Evolutionary conservation across 2,329 filamentous ascomycete genomes (phyloP), one percentile per base, ranked within the genome.

Genomic region (Stachybotrys elegans): DNA sequence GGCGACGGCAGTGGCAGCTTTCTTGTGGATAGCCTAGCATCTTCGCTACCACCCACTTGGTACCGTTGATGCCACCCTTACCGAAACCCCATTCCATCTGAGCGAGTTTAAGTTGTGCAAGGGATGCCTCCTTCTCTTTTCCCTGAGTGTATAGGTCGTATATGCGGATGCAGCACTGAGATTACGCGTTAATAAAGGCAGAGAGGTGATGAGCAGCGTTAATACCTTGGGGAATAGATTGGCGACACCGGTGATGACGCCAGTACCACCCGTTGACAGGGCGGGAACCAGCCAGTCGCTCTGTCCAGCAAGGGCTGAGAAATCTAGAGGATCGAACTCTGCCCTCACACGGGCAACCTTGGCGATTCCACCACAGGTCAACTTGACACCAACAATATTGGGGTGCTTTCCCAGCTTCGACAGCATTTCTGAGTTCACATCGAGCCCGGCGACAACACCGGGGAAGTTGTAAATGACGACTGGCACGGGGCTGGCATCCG

Each of bases 391-490:
- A 40, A 79, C 78, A 49, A 86, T 84, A 56, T 84, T 84, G 38
- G 76, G 72, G 55, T 86, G 81, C 38, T 73, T 65, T 29, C 81
- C 66, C 37, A 86, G 67, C 51, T 73, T 69, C 50, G 82, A 67
- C 54, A 86, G 78, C 47, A 72, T 61, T 54, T 85, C 81, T 1
- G 80, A 85, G 42, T 75, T 78, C 44, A 86, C 69, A 52, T 86
- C 83, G 50, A 85, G 60, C 14, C 82, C 81, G 34, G 72, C 72
- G 8, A 79, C 79, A 3, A 78, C 83, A 22, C 79, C 81, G 3
- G 82, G 83, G 57, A 75, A 85, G 66, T 86, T 86, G 71, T 86
- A 86, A 55, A 86, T 81, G 54, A 86, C 71, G 53, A 85, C 68
- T 1, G 82, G 82, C 25, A 86, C 75, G 2, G 80, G 80, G 2